Base-by-base conservation (phyloP, 2,329 filamentous ascomycete species). In the Acrodontium crateriforme region DNA sequence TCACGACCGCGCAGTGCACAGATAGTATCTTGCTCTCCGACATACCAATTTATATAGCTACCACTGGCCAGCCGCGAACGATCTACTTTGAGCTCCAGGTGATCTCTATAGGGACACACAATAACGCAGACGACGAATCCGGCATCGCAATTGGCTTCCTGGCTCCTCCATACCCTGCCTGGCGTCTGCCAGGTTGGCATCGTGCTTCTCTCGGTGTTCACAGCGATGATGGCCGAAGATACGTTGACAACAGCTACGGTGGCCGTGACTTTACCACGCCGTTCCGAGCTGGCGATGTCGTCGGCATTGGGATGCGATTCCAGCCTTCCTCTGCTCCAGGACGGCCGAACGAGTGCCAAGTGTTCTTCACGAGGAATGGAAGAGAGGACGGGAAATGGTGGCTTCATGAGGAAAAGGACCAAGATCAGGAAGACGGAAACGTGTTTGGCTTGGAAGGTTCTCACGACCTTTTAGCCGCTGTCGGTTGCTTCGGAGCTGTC, bases 111-210 rank as follows among this genome's bases (percentile, higher is more conserved):
- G 60, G 61, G 13, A 35, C 38, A 28, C 35, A 37, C 10, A 23
- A 9, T 12, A 36, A 29, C 17, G 44, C 53, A 10, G 42, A 42
- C 14, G 52, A 56, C 12, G 59, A 65, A 9, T 65, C 65, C 4
- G 67, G 68, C 20, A 57, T 85, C 1, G 77, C 73, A 0, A 48
- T 87, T 7, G 81, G 81, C 7, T 83, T 74, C 50, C 58, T 68
- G 0, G 79, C 78, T 2, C 68, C 77, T 25, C 81, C 81, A 6
- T 87, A 84, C 46, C 81, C 81, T 5, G 63, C 67, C 0, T 87
- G 82, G 59, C 68, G 81, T 6, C 65, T 85, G 34, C 81, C 81
- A 0, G 81, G 81, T 2, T 87, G 80, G 81, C 77, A 89, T 47
- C 67, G 80, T 18, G 80, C 69, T 11, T 77, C 71, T 37, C 46